Evolutionary conservation across 257 asterid genomes (phyloP), one percentile per base, ranked within the genome.

Genomic region (Capsicum rhomboideum): DNA sequence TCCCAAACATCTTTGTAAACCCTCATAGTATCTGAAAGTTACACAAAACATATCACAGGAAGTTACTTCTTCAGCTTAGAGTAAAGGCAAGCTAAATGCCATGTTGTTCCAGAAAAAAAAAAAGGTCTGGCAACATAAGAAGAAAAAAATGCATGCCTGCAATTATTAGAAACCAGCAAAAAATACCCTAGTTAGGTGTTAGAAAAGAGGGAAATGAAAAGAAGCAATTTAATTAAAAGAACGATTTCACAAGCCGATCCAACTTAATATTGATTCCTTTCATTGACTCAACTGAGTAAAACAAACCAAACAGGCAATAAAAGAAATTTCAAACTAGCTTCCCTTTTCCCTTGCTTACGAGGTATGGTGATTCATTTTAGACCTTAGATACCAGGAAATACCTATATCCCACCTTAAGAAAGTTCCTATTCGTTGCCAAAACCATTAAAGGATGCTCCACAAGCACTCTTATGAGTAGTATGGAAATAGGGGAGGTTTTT

Each of bases 1-100:
- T 64, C 95, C 93, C 92, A 90, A 82, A 85, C 98, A 97, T 90
- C 90, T 93, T 87, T 97, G 99, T 78, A 97, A 87, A 82, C 98
- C 99, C 86, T 97, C 98, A 88, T 95, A 95, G 83, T 97, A 95
- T 93, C 99, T 95, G 81, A 50, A 28, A 77, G 81, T 49, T 50
- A 77, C 58, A 50, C 17, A 26, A 23, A 50, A 50, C 8, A 50
- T 26, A 77, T 50, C 44, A 23, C 23, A 0, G 26, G 63, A 50
- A 77, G 63, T 77, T 50, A 77, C 44, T 77, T 77, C 44, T 26
- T 77, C 81, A 77, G 40, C n/a, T 54, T 77, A 49, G 46, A 77
- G 26, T 75, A 50, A 77, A 77, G 44, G 10, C 63, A 28, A 77
- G 81, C 23, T 3, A 50, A 75, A 50, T 16, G 44, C 0, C 28